Evolutionary conservation across 2,329 filamentous ascomycete species (phyloP).

Genomic region (Penicillium sclerotigenum): DNA sequence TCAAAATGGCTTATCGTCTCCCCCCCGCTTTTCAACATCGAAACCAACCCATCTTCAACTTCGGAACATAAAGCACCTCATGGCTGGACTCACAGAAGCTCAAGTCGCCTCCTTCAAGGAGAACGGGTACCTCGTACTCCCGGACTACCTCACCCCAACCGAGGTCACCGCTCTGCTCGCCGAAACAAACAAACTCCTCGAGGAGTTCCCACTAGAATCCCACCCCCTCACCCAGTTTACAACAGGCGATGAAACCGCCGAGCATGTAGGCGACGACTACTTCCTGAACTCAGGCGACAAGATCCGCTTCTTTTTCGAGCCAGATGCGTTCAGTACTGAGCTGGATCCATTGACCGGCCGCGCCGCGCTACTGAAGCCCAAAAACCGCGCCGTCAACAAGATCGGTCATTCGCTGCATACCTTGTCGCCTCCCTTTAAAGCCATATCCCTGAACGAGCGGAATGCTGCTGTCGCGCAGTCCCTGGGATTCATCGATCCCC

Average conservation of each 20-base stretch:
- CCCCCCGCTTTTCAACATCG: slow-evolving; percentile 19
- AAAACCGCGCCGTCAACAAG: slow-evolving; percentile 83
- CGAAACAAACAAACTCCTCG: slow-evolving; percentile 72
- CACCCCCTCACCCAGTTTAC: slow-evolving; percentile 95
- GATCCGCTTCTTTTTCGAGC: slow-evolving; percentile 94
- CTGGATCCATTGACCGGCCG: slow-evolving; percentile 43
- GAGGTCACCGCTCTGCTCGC: slow-evolving; percentile 67
- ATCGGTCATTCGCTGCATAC: slow-evolving; percentile 76
- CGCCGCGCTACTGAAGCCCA: slow-evolving; percentile 70
- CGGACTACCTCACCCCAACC: slow-evolving; percentile 64
- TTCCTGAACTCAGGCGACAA: slow-evolving; percentile 89
- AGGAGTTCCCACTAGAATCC: slow-evolving; percentile 70
- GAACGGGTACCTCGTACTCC: slow-evolving; percentile 89
- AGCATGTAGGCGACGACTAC: slow-evolving; percentile 94
- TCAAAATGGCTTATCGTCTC: slow-evolving; percentile 20
- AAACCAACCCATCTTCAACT: not conserved
- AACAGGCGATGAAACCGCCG: slow-evolving; percentile 65
- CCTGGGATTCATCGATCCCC: slow-evolving; percentile 72
- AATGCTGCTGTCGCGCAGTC: slow-evolving; percentile 65
- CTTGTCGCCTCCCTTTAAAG: slow-evolving; percentile 64
- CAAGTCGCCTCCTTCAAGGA: slow-evolving; percentile 71
- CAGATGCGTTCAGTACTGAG: slow-evolving; percentile 68
- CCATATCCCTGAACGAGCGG: slow-evolving; percentile 43
- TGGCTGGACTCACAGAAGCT: slow-evolving; percentile 61
- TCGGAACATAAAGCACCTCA: slow-evolving; percentile 1